Evolutionary conservation across 2,329 filamentous ascomycete species (phyloP).

Genomic region (Leptographium galeiforme): DNA sequence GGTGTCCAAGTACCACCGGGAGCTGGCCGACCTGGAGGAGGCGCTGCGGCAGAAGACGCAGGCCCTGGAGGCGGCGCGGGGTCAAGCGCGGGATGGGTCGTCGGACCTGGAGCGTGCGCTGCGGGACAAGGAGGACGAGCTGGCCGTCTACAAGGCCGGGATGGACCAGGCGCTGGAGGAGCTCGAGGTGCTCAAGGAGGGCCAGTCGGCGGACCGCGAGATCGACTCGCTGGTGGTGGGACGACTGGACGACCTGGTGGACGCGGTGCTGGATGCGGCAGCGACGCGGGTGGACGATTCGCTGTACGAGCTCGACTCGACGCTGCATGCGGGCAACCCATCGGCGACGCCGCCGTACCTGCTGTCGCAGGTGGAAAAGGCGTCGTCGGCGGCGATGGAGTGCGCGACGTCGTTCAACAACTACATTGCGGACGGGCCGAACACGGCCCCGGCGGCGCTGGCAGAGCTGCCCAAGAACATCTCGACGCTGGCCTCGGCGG

Average conservation of each 20-base stretch:
- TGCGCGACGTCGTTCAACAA: conserved; percentile 98
- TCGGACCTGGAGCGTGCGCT: conserved; percentile 76
- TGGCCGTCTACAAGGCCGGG: conserved; percentile 94
- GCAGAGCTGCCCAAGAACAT: conserved; percentile 81
- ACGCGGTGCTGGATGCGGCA: conserved; percentile 86
- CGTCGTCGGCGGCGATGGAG: conserved; percentile 84
- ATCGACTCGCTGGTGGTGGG: conserved; percentile 79
- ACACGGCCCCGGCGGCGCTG: conserved; percentile 44
- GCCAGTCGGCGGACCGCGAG: conserved; percentile 68
- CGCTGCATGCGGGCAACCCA: conserved; percentile 97
- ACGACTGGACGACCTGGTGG: conserved; percentile 95
- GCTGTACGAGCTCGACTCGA: conserved; percentile 90
- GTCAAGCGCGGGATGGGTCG: conserved; percentile 65
- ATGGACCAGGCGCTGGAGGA: conserved; percentile 95
- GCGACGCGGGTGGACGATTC: conserved; percentile 92
- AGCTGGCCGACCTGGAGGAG: conserved; percentile 94
- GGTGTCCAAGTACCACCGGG: conserved; percentile 90
- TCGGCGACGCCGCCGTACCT: conserved; percentile 92
- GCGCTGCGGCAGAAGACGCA: conserved; percentile 77
- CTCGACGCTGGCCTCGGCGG: conserved; percentile 76
- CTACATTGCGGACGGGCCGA: conserved; percentile 92
- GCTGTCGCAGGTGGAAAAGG: conserved; percentile 93
- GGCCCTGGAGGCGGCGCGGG: conserved; percentile 69
- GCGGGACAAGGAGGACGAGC: conserved; percentile 90
- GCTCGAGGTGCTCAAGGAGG: conserved; percentile 73